These are phyloP conservation scores for Phlegmacium glaucopus DNA, from an alignment of 768 basidiomycete genomes.

Conservation along the genomic window DNA sequence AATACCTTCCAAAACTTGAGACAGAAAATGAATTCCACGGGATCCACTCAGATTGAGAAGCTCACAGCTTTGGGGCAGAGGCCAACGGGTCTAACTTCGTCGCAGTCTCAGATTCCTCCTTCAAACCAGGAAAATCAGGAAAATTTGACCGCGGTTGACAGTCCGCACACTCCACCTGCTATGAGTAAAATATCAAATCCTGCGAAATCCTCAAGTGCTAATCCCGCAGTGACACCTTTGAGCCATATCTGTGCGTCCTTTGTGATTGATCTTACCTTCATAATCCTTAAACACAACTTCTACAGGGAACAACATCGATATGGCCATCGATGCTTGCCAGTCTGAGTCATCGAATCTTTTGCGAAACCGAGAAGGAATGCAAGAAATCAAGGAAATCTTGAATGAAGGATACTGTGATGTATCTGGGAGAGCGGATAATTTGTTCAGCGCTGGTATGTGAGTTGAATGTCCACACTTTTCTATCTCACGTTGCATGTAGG, in stretches of 20 bases:
- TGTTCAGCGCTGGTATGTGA: constrained; percentile 56
- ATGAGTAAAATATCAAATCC: neutral
- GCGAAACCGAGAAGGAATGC: constrained; percentile 65
- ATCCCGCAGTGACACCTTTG: constrained; percentile 13
- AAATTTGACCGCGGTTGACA: neutral
- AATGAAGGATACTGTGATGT: constrained; percentile 83
- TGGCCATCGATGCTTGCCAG: constrained; percentile 70
- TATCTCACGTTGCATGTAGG: constrained; percentile 32
- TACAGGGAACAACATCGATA: constrained; percentile 60
- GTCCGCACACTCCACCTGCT: neutral
- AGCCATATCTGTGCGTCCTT: constrained; percentile 39
- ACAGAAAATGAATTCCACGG: constrained; percentile 23
- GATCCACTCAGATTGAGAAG: neutral
- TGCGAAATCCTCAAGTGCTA: neutral
- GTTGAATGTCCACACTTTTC: neutral
- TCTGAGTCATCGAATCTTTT: constrained; percentile 62
- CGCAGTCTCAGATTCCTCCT: neutral
- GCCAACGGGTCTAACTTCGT: too few relatives aligned
- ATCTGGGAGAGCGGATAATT: constrained; percentile 58
- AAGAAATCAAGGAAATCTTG: constrained; percentile 67
- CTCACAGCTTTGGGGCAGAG: too few relatives aligned
- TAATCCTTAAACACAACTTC: constrained; percentile 7
- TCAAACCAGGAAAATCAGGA: too few relatives aligned
- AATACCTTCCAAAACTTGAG: constrained; percentile 26
- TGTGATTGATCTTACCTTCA: neutral